phyloP scores from a whole-genome alignment of 2,329 filamentous ascomycete genomes.

The Calonectria pseudoreteaudii region DNA sequence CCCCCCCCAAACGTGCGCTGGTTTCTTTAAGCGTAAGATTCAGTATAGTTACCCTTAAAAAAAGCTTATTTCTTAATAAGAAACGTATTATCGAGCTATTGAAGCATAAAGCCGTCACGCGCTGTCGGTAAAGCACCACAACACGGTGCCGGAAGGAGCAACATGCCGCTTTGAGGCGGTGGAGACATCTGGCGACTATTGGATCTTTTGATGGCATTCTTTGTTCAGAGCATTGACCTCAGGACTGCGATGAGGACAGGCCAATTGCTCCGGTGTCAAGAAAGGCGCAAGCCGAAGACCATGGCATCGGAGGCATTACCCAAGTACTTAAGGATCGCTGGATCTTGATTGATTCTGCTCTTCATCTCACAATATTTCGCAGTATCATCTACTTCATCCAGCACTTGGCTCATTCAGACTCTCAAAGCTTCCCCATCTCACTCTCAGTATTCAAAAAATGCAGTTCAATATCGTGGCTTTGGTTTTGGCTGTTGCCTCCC shows the following conservation, averaged over 20 bases:
- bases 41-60: background rate
- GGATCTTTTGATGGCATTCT: background rate
- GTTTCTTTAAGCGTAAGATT: background rate
- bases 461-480: background rate
- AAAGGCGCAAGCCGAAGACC: background rate
- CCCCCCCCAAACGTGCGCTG: too few relatives aligned
- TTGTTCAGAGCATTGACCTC: background rate
- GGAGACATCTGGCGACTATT: background rate
- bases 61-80: background rate
- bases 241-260: background rate
- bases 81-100: background rate
- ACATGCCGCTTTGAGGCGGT: background rate
- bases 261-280: background rate
- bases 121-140: background rate
- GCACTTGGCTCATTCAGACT: background rate
- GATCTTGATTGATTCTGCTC: background rate
- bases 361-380: background rate
- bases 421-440: background rate
- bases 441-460: background rate
- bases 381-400: background rate
- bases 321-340: background rate
- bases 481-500: background rate
- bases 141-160: background rate
- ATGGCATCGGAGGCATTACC: background rate
- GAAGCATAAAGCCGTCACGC: background rate